These are phyloP conservation scores for Ogataea polymorpha DNA, from an alignment of 805 yeast genomes.

Conservation along the genomic window DNA sequence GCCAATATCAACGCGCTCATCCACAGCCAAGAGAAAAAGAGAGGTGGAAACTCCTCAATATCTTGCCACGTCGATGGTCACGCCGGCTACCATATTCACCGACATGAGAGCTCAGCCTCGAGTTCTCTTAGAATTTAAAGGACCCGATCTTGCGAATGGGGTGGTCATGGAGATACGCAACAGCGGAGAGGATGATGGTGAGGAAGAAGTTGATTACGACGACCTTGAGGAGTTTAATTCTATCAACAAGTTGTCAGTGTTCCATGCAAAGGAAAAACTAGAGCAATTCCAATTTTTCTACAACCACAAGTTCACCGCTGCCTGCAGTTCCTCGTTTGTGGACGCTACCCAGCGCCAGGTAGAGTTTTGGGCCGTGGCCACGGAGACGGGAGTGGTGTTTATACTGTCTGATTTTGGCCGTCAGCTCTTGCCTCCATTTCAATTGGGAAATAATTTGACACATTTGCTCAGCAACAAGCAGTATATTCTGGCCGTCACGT, in stretches of 20 bases:
- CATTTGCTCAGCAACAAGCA: constrained; percentile 35
- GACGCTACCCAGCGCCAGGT: constrained; percentile 43
- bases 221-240: constrained; percentile 37
- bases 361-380: constrained; percentile 53
- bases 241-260: constrained; percentile 20
- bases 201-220: constrained; percentile 24
- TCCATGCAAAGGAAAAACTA: constrained; percentile 23
- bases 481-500: constrained; percentile 44
- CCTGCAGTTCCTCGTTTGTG: constrained; percentile 26
- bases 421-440: constrained; percentile 45
- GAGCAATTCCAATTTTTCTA: constrained; percentile 39
- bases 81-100: constrained; percentile 28
- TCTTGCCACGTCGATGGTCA: constrained; percentile 22
- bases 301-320: constrained; percentile 39
- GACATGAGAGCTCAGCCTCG: constrained; percentile 32
- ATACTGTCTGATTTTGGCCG: constrained; percentile 45
- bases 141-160: constrained; percentile 6
- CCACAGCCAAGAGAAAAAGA: constrained; percentile 34
- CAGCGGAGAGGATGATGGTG: constrained; percentile 30
- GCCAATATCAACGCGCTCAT: constrained; percentile 31
- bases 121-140: constrained; percentile 25
- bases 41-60: constrained; percentile 32
- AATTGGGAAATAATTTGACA: constrained; percentile 47
- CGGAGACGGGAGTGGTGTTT: constrained; percentile 56
- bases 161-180: constrained; percentile 28